Evolutionary conservation across 345 rosid species (phyloP).

Genomic region (Eucalyptus globulus): DNA sequence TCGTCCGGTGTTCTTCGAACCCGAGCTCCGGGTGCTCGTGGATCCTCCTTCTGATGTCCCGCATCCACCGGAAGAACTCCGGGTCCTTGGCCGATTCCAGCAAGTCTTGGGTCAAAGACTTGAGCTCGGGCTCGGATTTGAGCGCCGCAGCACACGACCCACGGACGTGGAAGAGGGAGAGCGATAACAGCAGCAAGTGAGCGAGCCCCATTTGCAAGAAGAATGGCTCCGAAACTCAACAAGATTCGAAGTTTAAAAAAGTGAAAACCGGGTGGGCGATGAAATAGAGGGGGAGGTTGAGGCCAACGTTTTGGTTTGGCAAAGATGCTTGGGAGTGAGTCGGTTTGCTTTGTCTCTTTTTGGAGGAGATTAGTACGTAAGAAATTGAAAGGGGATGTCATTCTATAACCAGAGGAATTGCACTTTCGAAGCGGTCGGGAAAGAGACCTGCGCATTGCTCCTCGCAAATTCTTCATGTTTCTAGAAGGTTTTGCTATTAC

Average conservation of each 20-base stretch:
- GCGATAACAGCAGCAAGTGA: background rate
- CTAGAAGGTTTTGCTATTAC: background rate
- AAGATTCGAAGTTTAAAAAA: background rate
- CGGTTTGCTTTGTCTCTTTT: background rate
- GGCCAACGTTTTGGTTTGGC: background rate
- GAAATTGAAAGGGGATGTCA: background rate
- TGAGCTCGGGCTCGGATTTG: background rate
- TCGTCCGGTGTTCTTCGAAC: conserved; percentile 50
- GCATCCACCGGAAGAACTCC: conserved; percentile 51
- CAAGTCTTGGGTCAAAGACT: conserved; percentile 15
- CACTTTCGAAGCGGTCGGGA: background rate
- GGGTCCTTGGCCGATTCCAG: conserved; percentile 36
- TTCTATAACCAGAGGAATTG: background rate
- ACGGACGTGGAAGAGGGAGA: background rate
- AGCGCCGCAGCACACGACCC: background rate
- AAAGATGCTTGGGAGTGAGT: background rate
- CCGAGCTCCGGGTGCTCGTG: conserved; percentile 62
- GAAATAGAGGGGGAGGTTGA: background rate
- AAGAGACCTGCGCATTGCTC: background rate
- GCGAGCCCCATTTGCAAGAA: background rate
- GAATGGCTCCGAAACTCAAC: background rate
- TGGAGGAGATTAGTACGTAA: background rate
- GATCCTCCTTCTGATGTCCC: conserved; percentile 40
- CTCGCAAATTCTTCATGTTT: background rate
- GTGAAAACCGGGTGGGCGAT: background rate